A percentile compares a stretch with the other conserved stretches of the same genome.
These are phyloP conservation scores for Fusarium subglutinans DNA, from an alignment of 2,329 filamentous ascomycete species.

Conservation along the genomic window DNA sequence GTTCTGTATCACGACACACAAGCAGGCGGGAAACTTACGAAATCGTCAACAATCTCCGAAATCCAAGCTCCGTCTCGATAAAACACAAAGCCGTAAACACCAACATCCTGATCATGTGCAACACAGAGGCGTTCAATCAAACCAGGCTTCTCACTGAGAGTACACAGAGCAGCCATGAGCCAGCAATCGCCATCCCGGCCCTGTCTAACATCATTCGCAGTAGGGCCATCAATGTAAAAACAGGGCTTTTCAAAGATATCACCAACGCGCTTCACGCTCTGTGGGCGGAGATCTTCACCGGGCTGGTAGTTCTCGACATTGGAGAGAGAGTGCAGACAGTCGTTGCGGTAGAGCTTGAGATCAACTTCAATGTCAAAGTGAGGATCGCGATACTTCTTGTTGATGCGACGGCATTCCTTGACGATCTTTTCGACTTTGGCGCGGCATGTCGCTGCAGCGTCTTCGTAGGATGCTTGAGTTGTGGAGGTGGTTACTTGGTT, in stretches of 20 bases:
- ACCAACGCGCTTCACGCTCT: constrained; percentile 72
- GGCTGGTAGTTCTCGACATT: constrained; percentile 44
- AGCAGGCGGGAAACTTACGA: constrained; percentile 43
- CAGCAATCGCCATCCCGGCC: constrained; percentile 85
- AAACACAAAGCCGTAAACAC: constrained; percentile 88
- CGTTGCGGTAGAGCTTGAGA: constrained; percentile 66
- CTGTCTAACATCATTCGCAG: constrained; percentile 81
- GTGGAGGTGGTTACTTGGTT: constrained; percentile 64
- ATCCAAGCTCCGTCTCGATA: constrained; percentile 81
- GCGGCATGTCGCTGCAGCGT: constrained; percentile 74
- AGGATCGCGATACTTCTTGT: constrained; percentile 87
- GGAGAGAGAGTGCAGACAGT: constrained; percentile 59
- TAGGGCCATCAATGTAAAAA: constrained; percentile 82
- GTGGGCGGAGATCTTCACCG: constrained; percentile 51
- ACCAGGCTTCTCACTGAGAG: constrained; percentile 76
- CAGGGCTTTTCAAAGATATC: constrained; percentile 81
- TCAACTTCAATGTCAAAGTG: constrained; percentile 87
- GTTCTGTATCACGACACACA: not conserved
- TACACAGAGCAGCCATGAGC: constrained; percentile 83
- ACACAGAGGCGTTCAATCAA: constrained; percentile 80
- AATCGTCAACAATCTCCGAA: constrained; percentile 67
- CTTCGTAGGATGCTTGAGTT: constrained; percentile 74
- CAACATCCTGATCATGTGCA: constrained; percentile 74
- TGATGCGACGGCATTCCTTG: constrained; percentile 75
- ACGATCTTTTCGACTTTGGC: constrained; percentile 71